Percentiles rank a stretch among this genome's conserved stretches.
Conservation (phyloP, 495 filamentous ascomycete genomes). For the Choiromyces venosus region DNA sequence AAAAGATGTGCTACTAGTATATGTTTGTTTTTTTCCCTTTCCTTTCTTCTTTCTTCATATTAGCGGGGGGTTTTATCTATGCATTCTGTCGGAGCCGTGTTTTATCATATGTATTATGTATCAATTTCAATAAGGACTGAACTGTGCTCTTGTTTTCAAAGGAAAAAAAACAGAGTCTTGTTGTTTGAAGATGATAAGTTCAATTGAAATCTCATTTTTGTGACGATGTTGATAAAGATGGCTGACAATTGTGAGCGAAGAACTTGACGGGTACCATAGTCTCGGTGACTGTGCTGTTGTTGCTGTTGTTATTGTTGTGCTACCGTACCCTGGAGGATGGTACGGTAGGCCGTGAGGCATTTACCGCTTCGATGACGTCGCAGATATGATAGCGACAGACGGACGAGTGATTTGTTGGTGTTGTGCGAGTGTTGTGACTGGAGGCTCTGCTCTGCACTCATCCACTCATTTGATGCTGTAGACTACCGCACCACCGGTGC, state of each 20-base stretch:
- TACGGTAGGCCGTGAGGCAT: neutral
- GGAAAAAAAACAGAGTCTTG: too few relatives aligned
- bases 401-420: neutral
- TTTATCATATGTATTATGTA: neutral
- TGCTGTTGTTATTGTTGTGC: neutral
- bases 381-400: too few relatives aligned
- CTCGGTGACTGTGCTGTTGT: neutral
- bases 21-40: neutral
- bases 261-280: neutral
- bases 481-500: too few relatives aligned
- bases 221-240: neutral
- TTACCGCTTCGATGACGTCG: neutral
- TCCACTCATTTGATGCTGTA: too few relatives aligned
- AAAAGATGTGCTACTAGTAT: conserved; percentile 6
- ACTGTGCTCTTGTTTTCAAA: neutral
- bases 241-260: neutral
- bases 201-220: neutral
- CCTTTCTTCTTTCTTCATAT: conserved; percentile 1
- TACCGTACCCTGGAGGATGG: too few relatives aligned
- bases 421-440: conserved; percentile 5
- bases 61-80: neutral
- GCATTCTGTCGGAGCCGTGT: neutral
- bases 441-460: neutral
- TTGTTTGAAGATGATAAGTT: neutral
- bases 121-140: neutral